Percentiles rank a stretch among this genome's conserved stretches.
Conservation (phyloP, 75 land plant species). For the Chamaecyparis obtusa region DNA sequence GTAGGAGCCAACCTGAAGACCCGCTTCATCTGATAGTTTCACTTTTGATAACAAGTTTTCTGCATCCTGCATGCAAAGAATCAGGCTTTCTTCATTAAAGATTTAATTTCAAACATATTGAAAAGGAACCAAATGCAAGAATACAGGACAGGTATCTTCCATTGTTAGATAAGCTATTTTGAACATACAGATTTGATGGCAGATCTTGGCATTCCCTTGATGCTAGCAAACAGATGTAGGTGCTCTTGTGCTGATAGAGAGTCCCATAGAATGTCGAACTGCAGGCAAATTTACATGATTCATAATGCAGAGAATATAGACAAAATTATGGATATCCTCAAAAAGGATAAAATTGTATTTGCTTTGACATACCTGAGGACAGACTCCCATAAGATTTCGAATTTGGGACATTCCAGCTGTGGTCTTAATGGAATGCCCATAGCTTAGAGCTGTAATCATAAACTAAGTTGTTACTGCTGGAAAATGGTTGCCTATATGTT, state of each 20-base stretch:
- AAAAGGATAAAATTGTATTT: background rate
- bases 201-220: slow-evolving; percentile 75
- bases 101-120: background rate
- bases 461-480: background rate
- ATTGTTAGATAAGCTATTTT: background rate
- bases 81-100: background rate
- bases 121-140: background rate
- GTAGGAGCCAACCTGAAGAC: slow-evolving; percentile 74
- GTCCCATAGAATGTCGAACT: slow-evolving; percentile 98
- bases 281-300: slow-evolving; percentile 1
- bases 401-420: slow-evolving; percentile 78
- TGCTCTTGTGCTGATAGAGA: slow-evolving; percentile 86
- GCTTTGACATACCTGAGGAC: slow-evolving; percentile 80
- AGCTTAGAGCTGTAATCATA: slow-evolving; percentile 66
- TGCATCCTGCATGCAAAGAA: slow-evolving; percentile 46
- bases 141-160: background rate
- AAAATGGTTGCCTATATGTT: background rate
- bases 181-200: slow-evolving; percentile 59
- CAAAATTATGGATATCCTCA: background rate
- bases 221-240: slow-evolving; percentile 80
- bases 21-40: slow-evolving; percentile 62
- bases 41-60: slow-evolving; percentile 75
- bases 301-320: background rate
- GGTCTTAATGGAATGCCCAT: slow-evolving; percentile 84
- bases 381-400: slow-evolving; percentile 85